Conservation (phyloP, 495 filamentous ascomycete species). For the Cudoniella acicularis region DNA sequence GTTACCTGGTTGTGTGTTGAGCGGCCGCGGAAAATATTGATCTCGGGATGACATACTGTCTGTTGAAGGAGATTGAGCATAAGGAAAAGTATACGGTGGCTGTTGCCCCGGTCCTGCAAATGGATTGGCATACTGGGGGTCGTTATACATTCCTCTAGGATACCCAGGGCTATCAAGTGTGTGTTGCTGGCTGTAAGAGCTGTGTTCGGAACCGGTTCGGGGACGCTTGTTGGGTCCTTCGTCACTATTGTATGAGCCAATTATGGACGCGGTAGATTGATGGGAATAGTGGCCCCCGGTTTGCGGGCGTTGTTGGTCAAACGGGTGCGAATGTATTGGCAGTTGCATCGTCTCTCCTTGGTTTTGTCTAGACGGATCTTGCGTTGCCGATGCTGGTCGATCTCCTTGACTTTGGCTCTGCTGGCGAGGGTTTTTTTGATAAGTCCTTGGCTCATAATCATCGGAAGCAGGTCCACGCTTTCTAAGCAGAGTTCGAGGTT, state of each 20-base stretch:
- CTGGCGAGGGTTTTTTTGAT: constrained; percentile 9
- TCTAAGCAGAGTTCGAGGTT: constrained; percentile 58
- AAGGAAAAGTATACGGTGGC: neutral
- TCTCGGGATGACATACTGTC: constrained; percentile 1
- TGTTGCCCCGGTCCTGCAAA: neutral
- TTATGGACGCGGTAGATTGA: constrained; percentile 2
- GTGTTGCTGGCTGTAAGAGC: constrained; percentile 4
- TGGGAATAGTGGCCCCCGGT: constrained; percentile 7
- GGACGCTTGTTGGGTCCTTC: constrained; percentile 15
- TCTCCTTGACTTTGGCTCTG: neutral
- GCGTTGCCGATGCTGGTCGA: neutral
- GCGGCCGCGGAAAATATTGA: constrained; percentile 7
- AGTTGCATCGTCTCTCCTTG: neutral
- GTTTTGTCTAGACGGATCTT: neutral
- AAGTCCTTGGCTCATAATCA: constrained; percentile 24
- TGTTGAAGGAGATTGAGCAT: constrained; percentile 4
- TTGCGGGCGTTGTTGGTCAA: constrained; percentile 3
- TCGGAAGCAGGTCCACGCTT: constrained; percentile 24
- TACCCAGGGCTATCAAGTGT: constrained; percentile 2
- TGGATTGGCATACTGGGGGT: constrained; percentile 2
- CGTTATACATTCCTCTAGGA: constrained; percentile 3
- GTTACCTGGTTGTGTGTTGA: constrained; percentile 1
- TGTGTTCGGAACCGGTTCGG: constrained; percentile 12
- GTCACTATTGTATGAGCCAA: constrained; percentile 2
- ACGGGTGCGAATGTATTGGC: neutral